phyloP scores from a whole-genome alignment of 2,329 filamentous ascomycete genomes.

The Colletotrichum viniferum region DNA sequence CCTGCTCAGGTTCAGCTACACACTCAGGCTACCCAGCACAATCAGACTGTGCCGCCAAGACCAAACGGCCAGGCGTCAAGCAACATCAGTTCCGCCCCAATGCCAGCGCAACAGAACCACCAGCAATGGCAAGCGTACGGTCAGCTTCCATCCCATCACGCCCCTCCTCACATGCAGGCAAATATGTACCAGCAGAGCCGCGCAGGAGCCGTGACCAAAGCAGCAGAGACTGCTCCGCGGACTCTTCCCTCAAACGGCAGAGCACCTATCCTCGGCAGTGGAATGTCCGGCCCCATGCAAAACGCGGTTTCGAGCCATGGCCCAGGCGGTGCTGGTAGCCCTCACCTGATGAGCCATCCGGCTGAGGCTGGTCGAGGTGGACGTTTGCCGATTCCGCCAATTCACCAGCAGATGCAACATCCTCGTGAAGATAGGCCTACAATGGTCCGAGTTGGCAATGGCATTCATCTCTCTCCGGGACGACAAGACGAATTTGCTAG shows the following conservation, averaged over 20 bases:
- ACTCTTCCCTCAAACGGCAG: conserved; percentile 4
- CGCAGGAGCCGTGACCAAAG: not conserved
- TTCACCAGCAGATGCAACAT: not conserved
- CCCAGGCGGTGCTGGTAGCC: not conserved
- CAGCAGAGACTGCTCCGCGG: not conserved
- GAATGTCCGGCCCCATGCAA: not conserved
- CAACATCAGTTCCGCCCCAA: not conserved
- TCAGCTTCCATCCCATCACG: not conserved
- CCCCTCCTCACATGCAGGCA: not conserved
- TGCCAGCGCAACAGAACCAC: not conserved
- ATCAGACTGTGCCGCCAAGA: not conserved
- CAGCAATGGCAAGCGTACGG: not conserved
- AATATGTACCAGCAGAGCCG: not conserved
- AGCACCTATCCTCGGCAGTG: not conserved
- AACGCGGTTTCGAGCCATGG: not conserved
- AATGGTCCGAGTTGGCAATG: not conserved
- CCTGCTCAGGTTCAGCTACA: not conserved
- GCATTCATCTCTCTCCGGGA: not conserved
- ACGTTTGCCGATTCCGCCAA: not conserved
- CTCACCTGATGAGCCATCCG: not conserved
- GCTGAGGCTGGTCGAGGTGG: not conserved
- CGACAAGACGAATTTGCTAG: not conserved
- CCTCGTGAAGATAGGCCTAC: not conserved
- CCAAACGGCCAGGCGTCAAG: not conserved
- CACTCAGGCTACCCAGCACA: not conserved